Evolutionary conservation across 305 asterid species (phyloP), one percentile per base, ranked within the genome.

Genomic region (Plantago lanceolata): DNA sequence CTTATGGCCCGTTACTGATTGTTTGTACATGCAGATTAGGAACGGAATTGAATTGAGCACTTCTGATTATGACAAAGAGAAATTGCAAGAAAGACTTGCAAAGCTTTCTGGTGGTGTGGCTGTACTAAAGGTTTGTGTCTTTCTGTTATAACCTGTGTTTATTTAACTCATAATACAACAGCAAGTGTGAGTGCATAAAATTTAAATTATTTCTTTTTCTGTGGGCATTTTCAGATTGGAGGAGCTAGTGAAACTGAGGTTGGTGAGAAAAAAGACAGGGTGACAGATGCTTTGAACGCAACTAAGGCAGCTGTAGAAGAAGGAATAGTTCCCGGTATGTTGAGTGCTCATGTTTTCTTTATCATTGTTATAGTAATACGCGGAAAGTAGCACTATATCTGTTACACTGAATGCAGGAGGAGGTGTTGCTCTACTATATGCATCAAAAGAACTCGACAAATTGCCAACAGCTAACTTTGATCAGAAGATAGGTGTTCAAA

Each of bases 161-260:
- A n/a, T 35, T 19, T 12, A 33, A 21, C 19, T 12, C 13, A 17
- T 6, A 26, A 18, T 28, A 20, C 6, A 17, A 37, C 13, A 37
- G 14, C 44, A 16, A 28, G 59, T 26, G 13, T 4, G 16, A 26
- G 28, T 54, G 19, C 40, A 11, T 0, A 13, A 5, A 11, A 1
- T 20, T 6, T 0, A 19, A 50, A 18, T 0, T 50, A 13, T 50
- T 18, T 19, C 8, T 4, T 19, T 19, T 13, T 24, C 11, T 28
- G 15, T 16, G 13, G 19, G 44, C 24, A 43, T 18, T 33, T 69
- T 61, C 74, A 90, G 95, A 81, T 91, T 68, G 98, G 96, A 55
- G 96, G 95, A 48, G 95, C 92, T 16, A 91, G 98, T 76, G 98
- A 91, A 78, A 74, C 82, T 4, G 96, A 91, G 75, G 96, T 91